A percentile compares a stretch with the other conserved stretches of the same genome.
Conservation (phyloP, 495 filamentous ascomycete species). For the Podospora sp. region DNA sequence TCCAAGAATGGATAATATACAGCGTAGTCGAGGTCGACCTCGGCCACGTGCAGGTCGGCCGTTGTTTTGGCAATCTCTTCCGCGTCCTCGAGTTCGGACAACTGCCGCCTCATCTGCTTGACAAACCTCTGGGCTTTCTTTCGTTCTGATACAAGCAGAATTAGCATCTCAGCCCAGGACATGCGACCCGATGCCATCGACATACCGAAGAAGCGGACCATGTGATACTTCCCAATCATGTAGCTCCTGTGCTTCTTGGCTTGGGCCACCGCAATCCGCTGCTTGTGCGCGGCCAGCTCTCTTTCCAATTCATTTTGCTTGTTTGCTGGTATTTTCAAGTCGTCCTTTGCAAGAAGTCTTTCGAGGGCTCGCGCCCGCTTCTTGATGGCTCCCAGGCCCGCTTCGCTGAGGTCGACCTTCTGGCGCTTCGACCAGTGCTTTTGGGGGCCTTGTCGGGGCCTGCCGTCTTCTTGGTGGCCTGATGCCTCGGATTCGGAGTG, state of each 20-base stretch:
- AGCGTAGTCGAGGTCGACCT: conserved; percentile 85
- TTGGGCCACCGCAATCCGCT: conserved; percentile 62
- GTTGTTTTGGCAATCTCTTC: conserved; percentile 55
- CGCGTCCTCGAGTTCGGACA: conserved; percentile 50
- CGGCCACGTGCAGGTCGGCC: conserved; percentile 64
- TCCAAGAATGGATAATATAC: conserved; percentile 78
- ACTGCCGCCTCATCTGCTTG: conserved; percentile 62
- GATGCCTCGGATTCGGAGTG: conserved; percentile 31
- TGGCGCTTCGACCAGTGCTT: conserved; percentile 34
- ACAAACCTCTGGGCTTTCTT: conserved; percentile 78
- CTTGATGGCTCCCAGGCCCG: conserved; percentile 51
- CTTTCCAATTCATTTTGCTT: conserved; percentile 76
- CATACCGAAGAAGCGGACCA: conserved; percentile 87
- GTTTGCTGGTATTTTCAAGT: conserved; percentile 69
- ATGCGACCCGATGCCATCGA: neutral
- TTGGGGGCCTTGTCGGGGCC: conserved; percentile 25
- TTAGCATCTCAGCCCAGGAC: neutral
- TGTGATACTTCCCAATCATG: conserved; percentile 89
- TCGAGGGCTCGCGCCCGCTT: conserved; percentile 63
- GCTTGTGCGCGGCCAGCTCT: conserved; percentile 73
- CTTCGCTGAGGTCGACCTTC: conserved; percentile 41
- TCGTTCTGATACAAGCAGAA: conserved; percentile 57
- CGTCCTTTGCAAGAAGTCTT: conserved; percentile 60
- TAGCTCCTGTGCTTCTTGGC: conserved; percentile 63
- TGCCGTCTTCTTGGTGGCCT: conserved; percentile 13